Conservation (phyloP, 164 flowering plant species). For the Akebia trifoliata region DNA sequence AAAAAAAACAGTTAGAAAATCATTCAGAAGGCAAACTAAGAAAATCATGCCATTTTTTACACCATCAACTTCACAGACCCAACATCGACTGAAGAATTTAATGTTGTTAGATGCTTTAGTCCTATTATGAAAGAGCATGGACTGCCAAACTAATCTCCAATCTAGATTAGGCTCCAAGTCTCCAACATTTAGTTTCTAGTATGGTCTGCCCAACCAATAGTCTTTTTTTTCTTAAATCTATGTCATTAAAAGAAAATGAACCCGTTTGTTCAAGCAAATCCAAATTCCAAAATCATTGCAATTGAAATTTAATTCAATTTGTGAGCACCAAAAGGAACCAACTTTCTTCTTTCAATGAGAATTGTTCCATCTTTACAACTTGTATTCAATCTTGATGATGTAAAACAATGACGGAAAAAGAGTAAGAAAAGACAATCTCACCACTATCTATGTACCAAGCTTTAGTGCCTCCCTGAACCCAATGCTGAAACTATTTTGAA, state of each 20-base stretch:
- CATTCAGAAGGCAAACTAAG: too few relatives aligned
- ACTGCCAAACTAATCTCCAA: too few relatives aligned
- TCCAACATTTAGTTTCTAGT: too few relatives aligned
- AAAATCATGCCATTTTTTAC: too few relatives aligned
- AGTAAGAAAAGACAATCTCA: conserved; percentile 6
- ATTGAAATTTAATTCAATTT: neutral
- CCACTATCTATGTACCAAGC: conserved; percentile 27
- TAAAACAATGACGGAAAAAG: conserved; percentile 1
- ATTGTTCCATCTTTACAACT: conserved; percentile 20
- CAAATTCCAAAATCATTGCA: conserved; percentile 4
- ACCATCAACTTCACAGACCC: too few relatives aligned
- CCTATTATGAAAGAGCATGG: too few relatives aligned
- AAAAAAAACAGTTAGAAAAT: too few relatives aligned
- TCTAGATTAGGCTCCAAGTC: too few relatives aligned
- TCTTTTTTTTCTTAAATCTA: too few relatives aligned
- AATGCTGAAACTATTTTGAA: conserved; percentile 30
- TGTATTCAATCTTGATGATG: conserved; percentile 16
- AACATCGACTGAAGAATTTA: too few relatives aligned
- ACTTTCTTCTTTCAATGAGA: conserved; percentile 8
- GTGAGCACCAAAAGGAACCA: neutral
- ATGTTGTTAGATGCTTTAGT: too few relatives aligned
- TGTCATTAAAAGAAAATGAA: neutral
- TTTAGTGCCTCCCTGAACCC: conserved; percentile 56
- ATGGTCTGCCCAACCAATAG: too few relatives aligned
- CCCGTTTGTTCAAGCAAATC: neutral